These are phyloP conservation scores for Aureobasidium uvarum DNA, from an alignment of 2,329 filamentous ascomycete species.

Conservation along the genomic window DNA sequence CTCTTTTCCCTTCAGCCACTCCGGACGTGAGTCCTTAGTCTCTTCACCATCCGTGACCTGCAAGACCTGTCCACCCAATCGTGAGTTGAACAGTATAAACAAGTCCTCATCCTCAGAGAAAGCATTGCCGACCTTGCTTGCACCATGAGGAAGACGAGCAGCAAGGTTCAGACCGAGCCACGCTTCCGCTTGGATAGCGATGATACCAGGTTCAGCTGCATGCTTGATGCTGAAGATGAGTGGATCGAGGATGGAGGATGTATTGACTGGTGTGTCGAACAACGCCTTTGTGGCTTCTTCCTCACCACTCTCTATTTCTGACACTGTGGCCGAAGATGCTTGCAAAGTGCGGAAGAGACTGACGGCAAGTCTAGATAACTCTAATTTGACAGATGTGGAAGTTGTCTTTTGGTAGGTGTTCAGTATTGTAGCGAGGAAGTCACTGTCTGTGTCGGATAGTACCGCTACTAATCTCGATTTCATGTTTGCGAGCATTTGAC, in stretches of 20 bases:
- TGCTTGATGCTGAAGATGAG: conserved; percentile 25
- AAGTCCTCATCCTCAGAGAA: conserved; percentile 4
- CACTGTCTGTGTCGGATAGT: neutral
- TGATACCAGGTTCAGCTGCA: conserved; percentile 22
- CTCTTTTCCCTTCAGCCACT: conserved; percentile 40
- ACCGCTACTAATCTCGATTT: conserved; percentile 1
- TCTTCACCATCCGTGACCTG: conserved; percentile 35
- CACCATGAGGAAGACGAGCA: conserved; percentile 1
- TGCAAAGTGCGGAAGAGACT: conserved; percentile 15
- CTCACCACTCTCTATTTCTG: neutral
- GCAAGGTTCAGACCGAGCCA: conserved; percentile 27
- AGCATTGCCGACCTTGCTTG: neutral
- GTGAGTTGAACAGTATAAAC: neutral
- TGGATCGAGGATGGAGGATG: conserved; percentile 17
- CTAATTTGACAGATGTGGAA: conserved; percentile 8
- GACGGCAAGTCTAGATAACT: conserved; percentile 13
- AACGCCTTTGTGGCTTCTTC: neutral
- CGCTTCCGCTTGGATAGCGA: conserved; percentile 26
- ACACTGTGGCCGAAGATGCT: neutral
- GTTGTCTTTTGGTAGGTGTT: conserved; percentile 14
- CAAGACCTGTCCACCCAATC: neutral
- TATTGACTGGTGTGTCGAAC: neutral
- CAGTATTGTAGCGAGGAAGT: neutral
- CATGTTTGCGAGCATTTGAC: conserved; percentile 26
- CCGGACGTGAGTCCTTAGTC: conserved; percentile 5